These are phyloP conservation scores for Solanum tarapatanum DNA, from an alignment of 257 asterid species.

Conservation along the genomic window DNA sequence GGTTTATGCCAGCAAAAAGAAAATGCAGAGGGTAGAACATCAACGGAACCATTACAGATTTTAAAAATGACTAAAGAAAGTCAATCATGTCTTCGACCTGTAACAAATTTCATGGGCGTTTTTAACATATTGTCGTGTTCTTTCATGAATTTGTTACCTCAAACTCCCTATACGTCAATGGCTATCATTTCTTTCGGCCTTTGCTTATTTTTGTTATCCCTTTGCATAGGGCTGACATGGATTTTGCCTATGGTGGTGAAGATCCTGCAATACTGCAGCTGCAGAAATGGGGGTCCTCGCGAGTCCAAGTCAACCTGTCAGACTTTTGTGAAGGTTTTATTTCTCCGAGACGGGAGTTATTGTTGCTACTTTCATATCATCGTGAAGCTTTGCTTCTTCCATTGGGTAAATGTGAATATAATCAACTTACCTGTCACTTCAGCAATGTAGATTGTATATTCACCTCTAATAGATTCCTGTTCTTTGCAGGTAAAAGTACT, in stretches of 20 bases:
- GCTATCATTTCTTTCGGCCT: not conserved
- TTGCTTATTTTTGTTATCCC: not conserved
- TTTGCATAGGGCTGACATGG: conserved; percentile 6
- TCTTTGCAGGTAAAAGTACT: conserved; percentile 9
- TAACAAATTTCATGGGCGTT: not conserved
- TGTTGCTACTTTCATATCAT: conserved; percentile 53
- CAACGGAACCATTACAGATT: not conserved
- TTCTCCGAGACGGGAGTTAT: conserved; percentile 70
- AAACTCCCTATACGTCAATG: not conserved
- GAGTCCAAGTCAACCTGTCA: conserved; percentile 50
- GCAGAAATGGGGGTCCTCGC: conserved; percentile 72
- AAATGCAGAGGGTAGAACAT: not conserved
- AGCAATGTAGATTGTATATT: not conserved
- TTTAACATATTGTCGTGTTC: not conserved
- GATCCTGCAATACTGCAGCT: conserved; percentile 63
- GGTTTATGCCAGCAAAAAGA: not conserved
- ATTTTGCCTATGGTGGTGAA: conserved; percentile 28
- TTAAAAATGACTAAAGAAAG: not conserved
- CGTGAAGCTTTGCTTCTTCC: conserved; percentile 65
- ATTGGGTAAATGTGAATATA: conserved; percentile 51
- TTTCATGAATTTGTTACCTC: not conserved
- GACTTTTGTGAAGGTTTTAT: conserved; percentile 68
- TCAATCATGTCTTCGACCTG: not conserved
- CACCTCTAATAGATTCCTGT: not conserved
- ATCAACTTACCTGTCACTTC: not conserved